Base-by-base conservation (phyloP, 306 rosid species). In the Prunus davidiana region DNA sequence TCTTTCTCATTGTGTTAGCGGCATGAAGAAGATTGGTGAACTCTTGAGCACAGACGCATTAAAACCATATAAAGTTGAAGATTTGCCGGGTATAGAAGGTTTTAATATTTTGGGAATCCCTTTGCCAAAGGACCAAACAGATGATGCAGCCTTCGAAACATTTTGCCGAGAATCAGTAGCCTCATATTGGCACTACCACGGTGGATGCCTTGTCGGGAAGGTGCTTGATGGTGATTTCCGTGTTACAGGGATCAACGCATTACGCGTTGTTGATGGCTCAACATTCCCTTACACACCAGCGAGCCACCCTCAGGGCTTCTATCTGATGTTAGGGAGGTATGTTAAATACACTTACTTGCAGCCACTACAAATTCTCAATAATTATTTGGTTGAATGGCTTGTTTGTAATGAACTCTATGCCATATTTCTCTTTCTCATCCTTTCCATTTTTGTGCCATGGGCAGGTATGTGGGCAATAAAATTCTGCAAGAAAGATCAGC, bases 111-210 rank as follows among this genome's bases (percentile, higher is more conserved):
- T 51, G 0, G 71, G 75, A 7, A 19, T 43, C 4, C 34, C 76
- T 60, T 50, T 78, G 8, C 76, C 81, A 25, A 49, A 43, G 7
- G 20, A 78, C 19, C 54, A 20, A 12, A 41, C 19, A 41, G 54
- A 67, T 20, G 13, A 43, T n/a, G 32, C 38, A 27, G 43, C 43
- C 43, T 30, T 61, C 8, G 54, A 67, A 43, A 67, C 32, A 3
- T 81, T 60, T 18, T 80, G 76, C 5, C 13, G 12, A 16, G 22
- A 5, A 3, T 61, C 84, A 18, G 32, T 75, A 20, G 66, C 72
- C 0, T 69, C 84, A 16, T 60, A 47, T 43, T 80, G 84, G 84
- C 84, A 75, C 64, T 69, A 80, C 22, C 84, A 80, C 30, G 84
- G 84, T 2, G 84, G 80, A 24, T 75, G 80, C 50, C 38, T 75